Conservation (phyloP, 2,329 filamentous ascomycete genomes). For the Trematosphaeria pertusa region DNA sequence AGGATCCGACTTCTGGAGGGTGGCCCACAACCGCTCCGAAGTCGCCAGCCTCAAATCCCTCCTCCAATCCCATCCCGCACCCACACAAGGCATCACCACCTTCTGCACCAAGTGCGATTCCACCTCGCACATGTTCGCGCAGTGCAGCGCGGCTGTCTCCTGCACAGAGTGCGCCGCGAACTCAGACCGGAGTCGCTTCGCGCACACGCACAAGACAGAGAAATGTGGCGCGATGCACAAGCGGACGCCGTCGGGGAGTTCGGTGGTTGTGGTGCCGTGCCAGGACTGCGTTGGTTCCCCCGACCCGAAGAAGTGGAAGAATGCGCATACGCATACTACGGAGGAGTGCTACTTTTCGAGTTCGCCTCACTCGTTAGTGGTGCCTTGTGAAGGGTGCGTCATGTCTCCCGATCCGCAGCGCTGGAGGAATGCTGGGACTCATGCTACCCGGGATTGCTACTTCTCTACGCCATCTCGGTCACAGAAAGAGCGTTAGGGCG, state of each 20-base stretch:
- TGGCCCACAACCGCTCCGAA: not conserved
- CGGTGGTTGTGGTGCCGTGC: too few species aligned
- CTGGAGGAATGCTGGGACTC: not conserved
- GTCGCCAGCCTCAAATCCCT: not conserved
- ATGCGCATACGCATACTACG: constrained; percentile 21
- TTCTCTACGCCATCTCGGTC: too few species aligned
- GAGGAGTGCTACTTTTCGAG: not conserved
- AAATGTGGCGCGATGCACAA: too few species aligned
- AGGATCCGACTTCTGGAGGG: not conserved
- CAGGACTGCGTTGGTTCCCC: not conserved
- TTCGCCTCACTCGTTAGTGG: too few species aligned
- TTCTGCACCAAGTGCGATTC: constrained; percentile 1
- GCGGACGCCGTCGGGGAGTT: too few species aligned
- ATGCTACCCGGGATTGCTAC: not conserved
- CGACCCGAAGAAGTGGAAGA: not conserved
- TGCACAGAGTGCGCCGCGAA: too few species aligned
- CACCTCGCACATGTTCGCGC: not conserved
- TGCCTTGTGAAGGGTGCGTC: not conserved
- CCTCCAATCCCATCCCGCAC: not conserved
- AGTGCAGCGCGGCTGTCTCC: not conserved
- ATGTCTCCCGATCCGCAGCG: not conserved
- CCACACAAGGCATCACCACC: not conserved
- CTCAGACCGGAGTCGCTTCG: too few species aligned
- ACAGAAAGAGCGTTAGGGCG: too few species aligned
- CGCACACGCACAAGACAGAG: too few species aligned